These are phyloP conservation scores for Phaseolus coccineus DNA, from an alignment of 331 rosid species.

Conservation along the genomic window DNA sequence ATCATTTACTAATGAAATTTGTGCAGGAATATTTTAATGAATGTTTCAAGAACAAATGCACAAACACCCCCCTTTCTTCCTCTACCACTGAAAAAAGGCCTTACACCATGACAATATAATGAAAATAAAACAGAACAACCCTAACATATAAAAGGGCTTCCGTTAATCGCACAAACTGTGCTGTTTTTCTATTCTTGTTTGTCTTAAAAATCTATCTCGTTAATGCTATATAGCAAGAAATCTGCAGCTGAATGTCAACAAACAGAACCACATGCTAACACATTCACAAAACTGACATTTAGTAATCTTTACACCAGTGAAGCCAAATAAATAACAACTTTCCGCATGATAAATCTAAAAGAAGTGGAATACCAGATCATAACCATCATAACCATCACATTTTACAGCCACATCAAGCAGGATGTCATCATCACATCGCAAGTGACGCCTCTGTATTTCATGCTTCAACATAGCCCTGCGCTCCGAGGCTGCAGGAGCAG, in stretches of 20 bases:
- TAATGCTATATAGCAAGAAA: conserved; percentile 12
- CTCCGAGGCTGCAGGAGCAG: conserved; percentile 90
- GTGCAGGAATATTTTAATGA: conserved; percentile 36
- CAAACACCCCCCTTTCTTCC: background rate
- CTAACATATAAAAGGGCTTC: background rate
- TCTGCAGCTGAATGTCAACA: conserved; percentile 25
- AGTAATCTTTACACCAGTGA: conserved; percentile 16
- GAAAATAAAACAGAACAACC: conserved; percentile 26
- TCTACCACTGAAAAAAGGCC: background rate
- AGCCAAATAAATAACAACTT: conserved; percentile 21
- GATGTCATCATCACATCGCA: conserved; percentile 76
- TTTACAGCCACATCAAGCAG: conserved; percentile 80
- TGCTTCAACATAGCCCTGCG: conserved; percentile 87
- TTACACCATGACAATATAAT: background rate
- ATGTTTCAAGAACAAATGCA: conserved; percentile 35
- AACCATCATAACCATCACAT: conserved; percentile 97
- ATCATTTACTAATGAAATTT: conserved; percentile 34
- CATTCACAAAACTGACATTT: conserved; percentile 29
- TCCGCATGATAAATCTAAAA: background rate
- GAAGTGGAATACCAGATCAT: conserved; percentile 81
- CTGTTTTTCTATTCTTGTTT: background rate
- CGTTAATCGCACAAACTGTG: background rate
- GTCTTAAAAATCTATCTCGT: conserved; percentile 17
- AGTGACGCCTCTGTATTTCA: conserved; percentile 78
- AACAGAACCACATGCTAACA: conserved; percentile 7